phyloP scores from a whole-genome alignment of 177 flowering plant species.

The Vitis hybrid region DNA sequence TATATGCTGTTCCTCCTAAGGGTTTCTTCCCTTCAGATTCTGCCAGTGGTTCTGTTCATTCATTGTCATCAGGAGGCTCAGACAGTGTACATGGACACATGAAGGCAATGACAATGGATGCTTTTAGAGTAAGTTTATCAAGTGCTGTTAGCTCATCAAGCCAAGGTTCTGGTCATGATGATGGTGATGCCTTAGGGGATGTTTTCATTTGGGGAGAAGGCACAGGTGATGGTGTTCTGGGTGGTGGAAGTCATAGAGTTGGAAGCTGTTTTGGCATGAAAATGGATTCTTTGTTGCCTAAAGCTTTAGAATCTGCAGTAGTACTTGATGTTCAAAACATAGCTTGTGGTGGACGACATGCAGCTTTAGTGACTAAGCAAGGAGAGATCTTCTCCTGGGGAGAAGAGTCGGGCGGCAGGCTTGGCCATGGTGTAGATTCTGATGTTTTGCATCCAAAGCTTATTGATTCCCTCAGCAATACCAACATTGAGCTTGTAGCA shows the following conservation, averaged over 20 bases:
- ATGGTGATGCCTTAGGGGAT: constrained; percentile 97
- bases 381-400: constrained; percentile 98
- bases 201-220: constrained; percentile 98
- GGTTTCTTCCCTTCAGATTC: constrained; percentile 81
- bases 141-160: constrained; percentile 98
- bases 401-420: constrained; percentile 91
- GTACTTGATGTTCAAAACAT: constrained; percentile 95
- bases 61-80: constrained; percentile 86
- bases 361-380: constrained; percentile 87
- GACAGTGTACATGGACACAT: constrained; percentile 75
- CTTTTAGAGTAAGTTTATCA: constrained; percentile 89
- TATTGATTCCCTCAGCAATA: constrained; percentile 68
- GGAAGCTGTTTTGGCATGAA: constrained; percentile 55
- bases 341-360: constrained; percentile 93
- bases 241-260: constrained; percentile 68
- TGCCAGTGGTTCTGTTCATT: constrained; percentile 74
- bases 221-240: constrained; percentile 83
- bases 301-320: constrained; percentile 87
- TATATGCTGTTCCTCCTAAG: constrained; percentile 81
- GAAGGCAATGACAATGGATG: constrained; percentile 69
- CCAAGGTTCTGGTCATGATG: constrained; percentile 98
- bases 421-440: constrained; percentile 96
- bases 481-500: constrained; percentile 84
- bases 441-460: constrained; percentile 94
- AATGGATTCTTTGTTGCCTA: constrained; percentile 82